Evolutionary conservation across 1,139 yeast species (phyloP).

Genomic region (Cylindricascospora bacillispora): DNA sequence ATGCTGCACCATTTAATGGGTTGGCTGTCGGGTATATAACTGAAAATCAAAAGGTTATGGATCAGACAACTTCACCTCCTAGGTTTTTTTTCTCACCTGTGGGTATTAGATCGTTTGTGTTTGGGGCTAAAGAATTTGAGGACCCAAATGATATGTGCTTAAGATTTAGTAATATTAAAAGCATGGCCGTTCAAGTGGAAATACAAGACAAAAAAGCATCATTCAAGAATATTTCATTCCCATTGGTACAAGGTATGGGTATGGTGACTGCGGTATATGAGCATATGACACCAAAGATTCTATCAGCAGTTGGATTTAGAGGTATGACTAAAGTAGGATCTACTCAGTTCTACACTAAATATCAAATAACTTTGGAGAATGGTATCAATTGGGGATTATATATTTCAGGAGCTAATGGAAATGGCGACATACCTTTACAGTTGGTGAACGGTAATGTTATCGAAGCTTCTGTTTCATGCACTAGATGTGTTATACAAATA

Average conservation of each 20-base stretch:
- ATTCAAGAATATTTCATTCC: slow-evolving; percentile 18
- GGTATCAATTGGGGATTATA: slow-evolving; percentile 37
- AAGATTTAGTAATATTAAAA: slow-evolving; percentile 22
- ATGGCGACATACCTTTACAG: slow-evolving; percentile 29
- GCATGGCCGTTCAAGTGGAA: slow-evolving; percentile 23
- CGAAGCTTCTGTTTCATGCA: slow-evolving; percentile 28
- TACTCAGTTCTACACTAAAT: slow-evolving; percentile 26
- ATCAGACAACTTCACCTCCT: slow-evolving; percentile 2
- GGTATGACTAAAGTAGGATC: slow-evolving; percentile 26
- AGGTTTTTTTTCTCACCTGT: slow-evolving; percentile 23
- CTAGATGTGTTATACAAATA: slow-evolving; percentile 28
- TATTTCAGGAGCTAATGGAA: slow-evolving; percentile 26
- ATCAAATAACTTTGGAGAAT: slow-evolving; percentile 30
- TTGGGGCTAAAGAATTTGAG: slow-evolving; percentile 26
- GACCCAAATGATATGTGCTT: slow-evolving; percentile 13
- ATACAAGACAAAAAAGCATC: slow-evolving; percentile 16
- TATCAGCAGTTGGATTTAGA: slow-evolving; percentile 52
- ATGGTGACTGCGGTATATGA: slow-evolving; percentile 50
- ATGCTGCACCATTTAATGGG: slow-evolving; percentile 33
- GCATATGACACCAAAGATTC: slow-evolving; percentile 40
- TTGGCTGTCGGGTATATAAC: slow-evolving; percentile 57
- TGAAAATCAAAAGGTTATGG: slow-evolving; percentile 49
- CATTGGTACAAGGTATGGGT: slow-evolving; percentile 59
- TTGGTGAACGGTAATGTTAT: slow-evolving; percentile 42
- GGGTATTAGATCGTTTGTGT: slow-evolving; percentile 26